phyloP scores from a whole-genome alignment of 352 stramenopile genomes.

The Phytophthora ohioensis region DNA sequence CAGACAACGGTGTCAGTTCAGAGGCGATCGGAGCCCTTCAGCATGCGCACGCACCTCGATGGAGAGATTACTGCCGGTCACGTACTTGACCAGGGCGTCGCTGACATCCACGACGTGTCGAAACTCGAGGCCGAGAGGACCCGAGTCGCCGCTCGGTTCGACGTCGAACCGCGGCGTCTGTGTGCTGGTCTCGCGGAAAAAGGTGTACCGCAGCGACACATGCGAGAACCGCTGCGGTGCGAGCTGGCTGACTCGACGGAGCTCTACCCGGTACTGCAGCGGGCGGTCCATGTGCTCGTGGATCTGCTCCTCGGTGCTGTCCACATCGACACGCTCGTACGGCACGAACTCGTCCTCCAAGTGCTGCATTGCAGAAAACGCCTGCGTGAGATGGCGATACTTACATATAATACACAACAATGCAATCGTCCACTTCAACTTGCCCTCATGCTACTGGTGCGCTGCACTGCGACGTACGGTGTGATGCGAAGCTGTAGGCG shows the following conservation, averaged over 20 bases:
- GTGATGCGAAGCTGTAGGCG: slow-evolving; percentile 54
- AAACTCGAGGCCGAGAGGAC: slow-evolving; percentile 33
- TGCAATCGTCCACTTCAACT: slow-evolving; percentile 33
- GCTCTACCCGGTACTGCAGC: slow-evolving; percentile 54
- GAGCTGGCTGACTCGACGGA: slow-evolving; percentile 39
- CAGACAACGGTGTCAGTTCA: slow-evolving; percentile 9
- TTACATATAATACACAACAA: not conserved
- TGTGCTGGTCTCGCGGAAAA: slow-evolving; percentile 47
- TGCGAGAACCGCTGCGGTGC: slow-evolving; percentile 44
- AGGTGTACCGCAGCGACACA: slow-evolving; percentile 54
- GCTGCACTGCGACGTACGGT: slow-evolving; percentile 40
- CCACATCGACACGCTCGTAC: slow-evolving; percentile 41
- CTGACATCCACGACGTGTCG: slow-evolving; percentile 60
- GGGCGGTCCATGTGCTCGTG: slow-evolving; percentile 61
- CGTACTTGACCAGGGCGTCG: slow-evolving; percentile 60
- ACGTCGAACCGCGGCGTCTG: slow-evolving; percentile 39
- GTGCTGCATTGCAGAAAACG: slow-evolving; percentile 11
- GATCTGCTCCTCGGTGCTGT: slow-evolving; percentile 59
- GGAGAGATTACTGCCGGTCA: slow-evolving; percentile 49
- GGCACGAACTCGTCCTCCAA: slow-evolving; percentile 41
- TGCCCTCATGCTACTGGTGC: slow-evolving; percentile 29
- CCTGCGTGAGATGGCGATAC: slow-evolving; percentile 1
- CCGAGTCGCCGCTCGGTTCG: slow-evolving; percentile 8
- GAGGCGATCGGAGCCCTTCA: slow-evolving; percentile 8
- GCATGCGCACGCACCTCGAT: slow-evolving; percentile 48